Conservation (phyloP, 345 rosid species). For the Ceriops tagal region DNA sequence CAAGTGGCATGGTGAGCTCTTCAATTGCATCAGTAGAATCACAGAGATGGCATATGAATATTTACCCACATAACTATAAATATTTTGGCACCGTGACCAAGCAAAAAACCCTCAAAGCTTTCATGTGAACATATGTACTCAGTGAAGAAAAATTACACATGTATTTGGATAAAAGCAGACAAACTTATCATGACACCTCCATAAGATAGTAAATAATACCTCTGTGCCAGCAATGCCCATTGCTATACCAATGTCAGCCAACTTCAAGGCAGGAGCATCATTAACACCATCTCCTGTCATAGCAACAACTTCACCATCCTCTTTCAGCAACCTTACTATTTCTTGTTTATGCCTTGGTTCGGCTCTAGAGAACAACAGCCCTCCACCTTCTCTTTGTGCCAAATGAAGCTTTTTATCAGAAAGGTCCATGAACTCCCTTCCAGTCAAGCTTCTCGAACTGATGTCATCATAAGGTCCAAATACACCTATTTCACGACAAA, state of each 20-base stretch:
- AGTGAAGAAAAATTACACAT: too few relatives aligned
- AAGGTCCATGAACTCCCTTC: slow-evolving; percentile 68
- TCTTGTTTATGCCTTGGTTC: slow-evolving; percentile 98
- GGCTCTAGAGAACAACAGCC: slow-evolving; percentile 88
- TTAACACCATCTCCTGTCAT: slow-evolving; percentile 99
- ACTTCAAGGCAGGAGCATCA: slow-evolving; percentile 94
- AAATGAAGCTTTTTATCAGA: slow-evolving; percentile 52
- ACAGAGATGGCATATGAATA: too few relatives aligned
- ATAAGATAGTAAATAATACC: slow-evolving; percentile 35
- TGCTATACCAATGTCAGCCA: slow-evolving; percentile 95
- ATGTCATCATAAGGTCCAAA: slow-evolving; percentile 67
- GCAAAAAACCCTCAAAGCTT: too few relatives aligned
- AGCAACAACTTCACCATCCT: slow-evolving; percentile 95
- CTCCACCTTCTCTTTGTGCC: slow-evolving; percentile 52
- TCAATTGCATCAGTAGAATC: too few relatives aligned
- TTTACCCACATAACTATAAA: too few relatives aligned
- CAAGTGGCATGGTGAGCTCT: not conserved
- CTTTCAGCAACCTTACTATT: slow-evolving; percentile 93
- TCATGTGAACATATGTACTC: too few relatives aligned
- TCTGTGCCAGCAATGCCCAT: slow-evolving; percentile 98
- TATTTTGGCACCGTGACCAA: too few relatives aligned
- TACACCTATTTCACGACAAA: slow-evolving; percentile 88
- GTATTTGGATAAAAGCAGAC: too few relatives aligned
- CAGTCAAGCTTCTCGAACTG: slow-evolving; percentile 66
- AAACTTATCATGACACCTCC: not conserved